Base-by-base conservation (phyloP, 768 basidiomycete species). In the Kwoniella mangroviensis region DNA sequence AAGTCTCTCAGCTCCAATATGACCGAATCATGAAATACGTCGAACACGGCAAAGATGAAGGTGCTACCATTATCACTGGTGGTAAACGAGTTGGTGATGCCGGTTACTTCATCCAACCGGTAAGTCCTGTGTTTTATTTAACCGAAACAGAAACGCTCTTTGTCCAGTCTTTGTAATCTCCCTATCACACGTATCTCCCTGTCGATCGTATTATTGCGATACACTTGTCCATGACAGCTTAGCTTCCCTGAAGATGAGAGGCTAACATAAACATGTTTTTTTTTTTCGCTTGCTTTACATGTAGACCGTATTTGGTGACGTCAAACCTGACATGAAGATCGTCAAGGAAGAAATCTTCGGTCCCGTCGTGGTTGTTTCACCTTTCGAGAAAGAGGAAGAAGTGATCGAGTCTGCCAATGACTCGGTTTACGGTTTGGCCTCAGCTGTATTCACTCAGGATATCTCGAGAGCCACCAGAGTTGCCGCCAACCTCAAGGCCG, bases 341-440 rank as follows among this genome's bases (percentile, higher is more conserved):
- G 90, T 90, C 73, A 86, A 88, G 79, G 92, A 93, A 84, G 91
- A 95, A 90, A 97, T 97, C 74, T 98, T 98, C 82, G 96, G 96
- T 10, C 96, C 96, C 28, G 95, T 98, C 2, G 87, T 95, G 65
- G 90, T 89, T 28, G 84, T 94, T 49, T 87, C 90, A 85, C 90
- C 89, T 80, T 98, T 98, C 85, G 88, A 87, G 73, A 90, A 91
- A 7, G 95, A 97, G 82, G 96, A 91, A 62, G 82, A 81, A 59
- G 82, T 78, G 24, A 89, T 98, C 73, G 79, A 85, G 52, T 84
- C 93, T 17, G 96, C 93, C 28, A 99, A 99, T 83, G 90, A 96
- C 80, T 90, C 92, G 26, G 72, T 86, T 59, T 97, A 95, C 82
- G 95, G 95, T 68, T 88, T 97, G 55, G 93, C 93, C 15, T 89